Evolutionary conservation across 2,329 filamentous ascomycete genomes (phyloP), one percentile per base, ranked within the genome.

Genomic region (Nemania serpens): DNA sequence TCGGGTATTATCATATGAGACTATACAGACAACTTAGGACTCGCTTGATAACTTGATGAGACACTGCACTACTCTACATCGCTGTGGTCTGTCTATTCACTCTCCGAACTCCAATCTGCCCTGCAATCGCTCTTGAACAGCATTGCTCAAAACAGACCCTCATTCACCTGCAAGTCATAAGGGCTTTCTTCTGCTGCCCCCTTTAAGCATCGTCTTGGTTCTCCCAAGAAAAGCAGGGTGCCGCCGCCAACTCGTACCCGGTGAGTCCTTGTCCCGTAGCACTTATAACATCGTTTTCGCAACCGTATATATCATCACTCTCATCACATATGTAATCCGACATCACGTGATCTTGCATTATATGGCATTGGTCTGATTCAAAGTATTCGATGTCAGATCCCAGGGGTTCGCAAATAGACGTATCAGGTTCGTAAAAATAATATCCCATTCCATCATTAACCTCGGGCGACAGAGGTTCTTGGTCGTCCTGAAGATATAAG

Each of bases 251-350:
- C 45, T 54, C 43, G 2, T 36, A 37, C 4, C 15, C n/a, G 4
- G 29, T 29, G 5, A 12, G 4, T n/a, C 5, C 43, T 39, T 42
- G 15, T 18, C 22, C 49, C 11, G 7, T 9, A 15, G n/a, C 13
- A 11, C 9, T 33, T 0, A 13, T 7, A 56, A 18, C 13, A 20
- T 37, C 49, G 46, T 49, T 47, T 15, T 37, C 13, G 5, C 29
- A 45, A 33, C 22, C 20, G 42, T 59, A 42, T 3, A 59, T 33
- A 55, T 59, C 51, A 34, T 53, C 20, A 22, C 42, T 7, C 22
- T 49, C 58, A 37, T 62, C 48, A 39, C 51, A 54, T 2, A 52
- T 46, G 22, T 43, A 57, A 51, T 52, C 53, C 3, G 53, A 48
- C 50, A 58, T 55, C 15, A 29, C 5, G 11, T 58, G 18, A 37